Base-by-base conservation (phyloP, 371 early-diverging fungal species). In the Nematocida minor region DNA sequence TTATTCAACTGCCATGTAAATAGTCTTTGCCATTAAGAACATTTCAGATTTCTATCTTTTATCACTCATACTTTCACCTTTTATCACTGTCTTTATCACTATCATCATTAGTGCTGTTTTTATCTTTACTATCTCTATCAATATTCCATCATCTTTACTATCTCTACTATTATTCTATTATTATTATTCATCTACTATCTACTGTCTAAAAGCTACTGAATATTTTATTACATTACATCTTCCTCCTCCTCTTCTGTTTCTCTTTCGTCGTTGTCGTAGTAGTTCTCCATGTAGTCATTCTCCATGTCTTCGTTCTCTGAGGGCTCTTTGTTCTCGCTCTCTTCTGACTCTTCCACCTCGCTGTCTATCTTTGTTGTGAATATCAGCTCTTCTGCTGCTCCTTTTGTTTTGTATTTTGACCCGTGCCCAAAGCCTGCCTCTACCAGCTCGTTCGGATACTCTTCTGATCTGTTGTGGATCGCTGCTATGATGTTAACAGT, bases 351-450 rank as follows among this genome's bases (percentile, higher is more conserved):
- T 27, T 62, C 69, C 48, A 60, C 69, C 40, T 69, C 69, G 32
- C 60, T 69, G 51, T 42, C 77, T 55, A 68, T 68, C 16, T 47
- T 60, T 42, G 34, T 42, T 18, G 38, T 74, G 40, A 63, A 51
- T 38, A 74, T 46, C 32, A 29, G 41, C 55, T 48, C 55, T n/a
- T 29, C 32, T 0, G 53, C 6, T 6, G 53, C 41, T 34, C 64
- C 53, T 66, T 44, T 63, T 27, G 18, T 44, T 62, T 41, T 42
- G 47, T 38, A 62, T 66, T 74, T 74, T 34, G 36, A 29, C 4
- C 77, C 77, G 34, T 74, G 77, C 54, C 77, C 77, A 62, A 74
- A 74, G 1, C 77, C 77, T 16, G 18, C 9, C 46, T 38, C 32
- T 25, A 74, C 77, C 36, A 74, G 25, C 36, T 74, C 77, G 18